Conservation (phyloP, 148 eudicot species). For the Silene latifolia region DNA sequence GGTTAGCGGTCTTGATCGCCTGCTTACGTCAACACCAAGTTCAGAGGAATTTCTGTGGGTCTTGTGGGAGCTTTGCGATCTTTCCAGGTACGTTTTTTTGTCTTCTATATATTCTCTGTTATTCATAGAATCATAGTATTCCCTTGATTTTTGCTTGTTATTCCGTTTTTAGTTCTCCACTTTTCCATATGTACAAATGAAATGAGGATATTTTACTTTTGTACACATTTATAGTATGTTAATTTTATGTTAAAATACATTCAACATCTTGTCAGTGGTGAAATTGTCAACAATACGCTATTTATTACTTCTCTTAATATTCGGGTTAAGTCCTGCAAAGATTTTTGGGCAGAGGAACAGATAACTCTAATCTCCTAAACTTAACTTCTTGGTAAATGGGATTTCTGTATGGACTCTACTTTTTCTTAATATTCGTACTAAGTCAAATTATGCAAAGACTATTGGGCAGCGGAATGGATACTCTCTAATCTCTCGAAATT, state of each 20-base stretch:
- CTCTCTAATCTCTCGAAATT: no score
- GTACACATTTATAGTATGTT: not conserved
- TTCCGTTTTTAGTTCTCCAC: not conserved
- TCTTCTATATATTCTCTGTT: constrained; percentile 5
- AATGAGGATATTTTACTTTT: not conserved
- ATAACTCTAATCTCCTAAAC: no score
- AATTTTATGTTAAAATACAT: not conserved
- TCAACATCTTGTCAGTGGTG: not conserved
- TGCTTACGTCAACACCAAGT: constrained; percentile 49
- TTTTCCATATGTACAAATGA: not conserved
- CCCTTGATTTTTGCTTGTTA: not conserved
- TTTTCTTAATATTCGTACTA: not conserved
- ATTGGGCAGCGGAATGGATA: not conserved
- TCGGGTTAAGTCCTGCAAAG: not conserved
- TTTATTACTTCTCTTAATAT: not conserved
- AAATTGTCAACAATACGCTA: not conserved
- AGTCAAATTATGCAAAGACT: not conserved
- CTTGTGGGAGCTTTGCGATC: constrained; percentile 91
- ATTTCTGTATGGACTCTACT: not conserved
- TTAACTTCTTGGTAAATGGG: no score
- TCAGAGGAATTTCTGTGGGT: constrained; percentile 82
- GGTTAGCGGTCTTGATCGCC: constrained; percentile 77
- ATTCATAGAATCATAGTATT: not conserved
- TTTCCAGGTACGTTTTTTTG: constrained; percentile 61
- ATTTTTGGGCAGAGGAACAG: not conserved